Base-by-base conservation (phyloP, 345 rosid genomes). In the Melaleuca alternifolia region DNA sequence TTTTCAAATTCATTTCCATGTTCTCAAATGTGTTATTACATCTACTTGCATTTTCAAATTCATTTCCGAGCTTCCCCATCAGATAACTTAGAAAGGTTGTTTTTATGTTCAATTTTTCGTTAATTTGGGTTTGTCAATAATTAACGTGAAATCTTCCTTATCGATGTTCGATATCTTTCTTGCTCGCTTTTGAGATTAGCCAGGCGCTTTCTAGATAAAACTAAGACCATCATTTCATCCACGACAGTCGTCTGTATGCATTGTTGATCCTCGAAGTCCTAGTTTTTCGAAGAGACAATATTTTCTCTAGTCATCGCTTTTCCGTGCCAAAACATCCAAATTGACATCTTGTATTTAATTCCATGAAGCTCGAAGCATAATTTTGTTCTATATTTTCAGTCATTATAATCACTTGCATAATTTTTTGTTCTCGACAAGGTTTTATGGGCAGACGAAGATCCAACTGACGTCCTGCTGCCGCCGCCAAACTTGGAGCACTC, bases 401-500 rank as follows among this genome's bases (percentile, higher is more conserved):
- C 41, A 28, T 9, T 62, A 21, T 30, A 30, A 14, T 62, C 41
- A 14, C 4, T 62, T 7, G 76, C 76, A 30, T 62, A 21, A 6
- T 7, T 62, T 30, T 14, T 28, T 30, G 44, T 62, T 14, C 30
- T 28, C 41, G 15, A 62, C 76, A 62, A 62, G 76, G 76, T 62
- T 62, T 62, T 62, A 28, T 62, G 76, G 76, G 44, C 30, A 41
- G 44, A 41, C 8, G 76, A 62, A 1, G 76, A 62, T 62, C 41
- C 44, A 30, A 6, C 76, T 37, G 5, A 41, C 44, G 21, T 9
- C 7, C 76, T 15, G 44, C 76, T 0, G 41, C 44, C 76, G 18
- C 76, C 41, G 76, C 76, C 44, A 15, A 92, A 2, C 44, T 54
- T 87, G 50, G 88, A 91, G 57, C 93, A 89, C 13, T 84, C 86